Base-by-base conservation (phyloP, 2,329 filamentous ascomycete species). In the Ambrosiella xylebori region DNA sequence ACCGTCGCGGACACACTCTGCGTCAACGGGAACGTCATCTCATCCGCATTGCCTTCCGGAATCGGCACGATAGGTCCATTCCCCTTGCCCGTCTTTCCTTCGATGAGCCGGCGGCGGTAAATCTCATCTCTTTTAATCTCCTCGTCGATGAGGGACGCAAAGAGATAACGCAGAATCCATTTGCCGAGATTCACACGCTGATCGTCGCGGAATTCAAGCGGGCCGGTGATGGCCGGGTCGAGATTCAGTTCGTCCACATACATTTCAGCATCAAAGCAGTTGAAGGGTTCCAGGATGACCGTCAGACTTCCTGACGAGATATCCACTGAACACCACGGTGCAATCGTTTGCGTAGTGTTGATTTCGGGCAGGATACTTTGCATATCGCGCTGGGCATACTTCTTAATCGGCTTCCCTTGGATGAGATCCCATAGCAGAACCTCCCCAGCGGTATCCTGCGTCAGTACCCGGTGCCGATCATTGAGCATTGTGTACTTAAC, bases 171-270 rank as follows among this genome's bases (percentile, higher is more conserved):
- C 61, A 98, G 73, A 51, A 97, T 82, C 93, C 93, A 98, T 74
- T 95, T 95, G 7, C 93, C 93, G 51, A 97, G 81, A 66, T 95
- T 97, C 69, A 97, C 95, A 72, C 93, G 81, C 71, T 97, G 91
- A 65, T 98, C 93, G 65, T 97, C 91, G 59, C 85, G 77, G 66
- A 95, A 95, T n/a, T 60, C 58, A 19, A 60, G 45, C 27, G 27
- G 27, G 11, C 90, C 84, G 15, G 86, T 74, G n/a, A 80, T 74
- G 62, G 88, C 84, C 9, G 85, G 78, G 13, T 15, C 52, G 19
- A 91, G 64, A 45, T 82, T 75, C 40, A 94, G 73, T 70, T 97
- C 90, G 67, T 98, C 93, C 0, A 89, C 91, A 68, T 98, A 98
- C 69, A 95, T 86, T 66, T 98, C 93, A 13, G 90, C 93, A 70